Conservation (phyloP, 2,329 filamentous ascomycete species). For the Beauveria caledonica region DNA sequence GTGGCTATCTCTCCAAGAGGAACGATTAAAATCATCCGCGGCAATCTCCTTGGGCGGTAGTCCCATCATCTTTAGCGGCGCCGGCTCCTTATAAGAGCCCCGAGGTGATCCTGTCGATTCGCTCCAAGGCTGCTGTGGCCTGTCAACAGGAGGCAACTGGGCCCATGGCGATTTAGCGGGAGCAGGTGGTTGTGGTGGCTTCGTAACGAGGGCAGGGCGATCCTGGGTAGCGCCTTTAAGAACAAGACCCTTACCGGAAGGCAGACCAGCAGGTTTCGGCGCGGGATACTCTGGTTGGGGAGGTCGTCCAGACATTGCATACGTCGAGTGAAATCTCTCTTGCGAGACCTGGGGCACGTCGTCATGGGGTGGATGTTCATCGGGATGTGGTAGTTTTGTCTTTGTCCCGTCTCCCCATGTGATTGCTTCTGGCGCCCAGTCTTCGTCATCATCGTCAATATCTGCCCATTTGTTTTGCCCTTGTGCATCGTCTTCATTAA, state of each 20-base stretch:
- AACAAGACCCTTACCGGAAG: constrained; percentile 52
- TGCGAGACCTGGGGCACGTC: not conserved
- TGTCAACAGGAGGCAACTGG: constrained; percentile 74
- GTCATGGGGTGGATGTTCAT: constrained; percentile 32
- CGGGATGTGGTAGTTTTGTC: constrained; percentile 59
- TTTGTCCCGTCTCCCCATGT: constrained; percentile 87
- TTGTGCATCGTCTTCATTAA: constrained; percentile 65
- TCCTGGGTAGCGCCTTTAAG: constrained; percentile 57
- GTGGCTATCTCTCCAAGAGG: constrained; percentile 67
- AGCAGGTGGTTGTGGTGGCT: constrained; percentile 56
- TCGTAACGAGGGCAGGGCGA: constrained; percentile 65
- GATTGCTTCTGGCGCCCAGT: constrained; percentile 78
- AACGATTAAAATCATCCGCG: constrained; percentile 85
- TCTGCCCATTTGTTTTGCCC: constrained; percentile 84
- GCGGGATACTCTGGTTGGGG: constrained; percentile 15
- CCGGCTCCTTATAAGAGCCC: constrained; percentile 46
- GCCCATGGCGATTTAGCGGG: constrained; percentile 92
- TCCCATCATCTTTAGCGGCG: constrained; percentile 45
- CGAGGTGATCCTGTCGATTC: constrained; percentile 43
- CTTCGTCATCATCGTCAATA: constrained; percentile 81
- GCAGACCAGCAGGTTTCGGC: constrained; percentile 37
- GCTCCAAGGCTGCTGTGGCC: constrained; percentile 59
- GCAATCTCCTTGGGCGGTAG: constrained; percentile 70
- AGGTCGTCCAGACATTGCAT: constrained; percentile 13
- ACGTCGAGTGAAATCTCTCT: not conserved